Evolutionary conservation across 176 grass and related monocot genomes (phyloP), one percentile per base, ranked within the genome.

Genomic region (Aechmea fasciata): DNA sequence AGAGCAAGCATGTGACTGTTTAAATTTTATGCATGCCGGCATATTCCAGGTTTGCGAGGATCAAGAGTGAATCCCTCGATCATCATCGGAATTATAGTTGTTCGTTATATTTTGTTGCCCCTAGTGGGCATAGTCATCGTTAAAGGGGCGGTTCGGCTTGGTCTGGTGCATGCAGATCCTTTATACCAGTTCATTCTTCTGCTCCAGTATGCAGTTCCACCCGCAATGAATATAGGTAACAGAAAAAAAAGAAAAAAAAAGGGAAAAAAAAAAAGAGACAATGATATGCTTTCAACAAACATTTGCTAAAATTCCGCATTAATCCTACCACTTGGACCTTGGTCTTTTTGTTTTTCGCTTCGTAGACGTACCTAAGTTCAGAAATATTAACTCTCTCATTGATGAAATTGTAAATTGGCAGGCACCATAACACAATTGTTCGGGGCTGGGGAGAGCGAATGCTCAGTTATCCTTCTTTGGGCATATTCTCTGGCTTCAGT

Each of bases 391-490:
- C 5, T 41, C 18, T 83, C 52, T 55, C 3, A 55, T 55, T 13
- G 4, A 55, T 55, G 14, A 15, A 59, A 7, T 41, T 59, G 54
- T 19, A 20, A 59, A 13, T 11, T 33, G 26, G 50, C 77, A 97
- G 89, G 89, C 20, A 97, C 94, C 2, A 97, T 93, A 13, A 82
- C 82, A 33, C 86, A 96, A 80, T 68, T 97, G 79, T 97, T 97
- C 51, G 94, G 89, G 25, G 77, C 81, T 0, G 86, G 86, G 1
- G 75, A 92, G 73, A 83, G 78, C 54, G 93, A 97, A 74, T 92
- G 89, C 69, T 90, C 93, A 11, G 89, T 97, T 2, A 97, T 97
- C 73, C 92, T 92, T 41, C 76, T 97, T 13, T 92, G 94, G 94
- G 2, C 73, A 15, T 97, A 92, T 59, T 67, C 79, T 13, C 82